A percentile compares a stretch with the other conserved stretches of the same genome.
Conservation (phyloP, 129 eudicot genomes). For the Apium graveolens region DNA sequence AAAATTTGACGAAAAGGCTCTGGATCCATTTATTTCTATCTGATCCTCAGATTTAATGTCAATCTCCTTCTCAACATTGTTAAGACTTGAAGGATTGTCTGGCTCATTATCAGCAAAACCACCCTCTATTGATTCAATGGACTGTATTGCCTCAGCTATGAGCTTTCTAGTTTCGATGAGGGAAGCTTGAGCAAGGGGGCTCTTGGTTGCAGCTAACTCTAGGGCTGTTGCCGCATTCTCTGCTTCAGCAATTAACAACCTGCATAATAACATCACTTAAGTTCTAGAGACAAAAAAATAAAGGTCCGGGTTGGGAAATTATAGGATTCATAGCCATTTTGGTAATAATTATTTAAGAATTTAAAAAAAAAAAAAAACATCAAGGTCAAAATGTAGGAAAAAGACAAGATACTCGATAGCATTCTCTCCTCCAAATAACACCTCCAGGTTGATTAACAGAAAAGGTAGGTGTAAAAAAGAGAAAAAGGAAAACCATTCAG, state of each 20-base stretch:
- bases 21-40: slow-evolving; percentile 44
- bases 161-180: slow-evolving; percentile 70
- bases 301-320: neutral
- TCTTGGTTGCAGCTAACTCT: slow-evolving; percentile 62
- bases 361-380: neutral
- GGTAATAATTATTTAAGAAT: neutral
- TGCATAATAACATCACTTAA: slow-evolving; percentile 11
- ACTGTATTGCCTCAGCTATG: slow-evolving; percentile 69
- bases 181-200: slow-evolving; percentile 75
- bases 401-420: neutral
- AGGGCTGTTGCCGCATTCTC: slow-evolving; percentile 79
- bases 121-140: slow-evolving; percentile 39
- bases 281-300: neutral
- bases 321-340: neutral
- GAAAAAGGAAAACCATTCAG: neutral
- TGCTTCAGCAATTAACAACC: slow-evolving; percentile 83
- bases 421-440: neutral
- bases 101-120: slow-evolving; percentile 12
- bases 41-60: slow-evolving; percentile 9
- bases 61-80: slow-evolving; percentile 16
- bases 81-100: slow-evolving; percentile 5
- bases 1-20: slow-evolving; percentile 7
- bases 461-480: neutral
- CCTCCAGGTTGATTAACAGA: neutral
- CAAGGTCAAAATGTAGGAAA: neutral